Evolutionary conservation across 2,329 filamentous ascomycete species (phyloP).

Genomic region (Sarocladium kiliense): DNA sequence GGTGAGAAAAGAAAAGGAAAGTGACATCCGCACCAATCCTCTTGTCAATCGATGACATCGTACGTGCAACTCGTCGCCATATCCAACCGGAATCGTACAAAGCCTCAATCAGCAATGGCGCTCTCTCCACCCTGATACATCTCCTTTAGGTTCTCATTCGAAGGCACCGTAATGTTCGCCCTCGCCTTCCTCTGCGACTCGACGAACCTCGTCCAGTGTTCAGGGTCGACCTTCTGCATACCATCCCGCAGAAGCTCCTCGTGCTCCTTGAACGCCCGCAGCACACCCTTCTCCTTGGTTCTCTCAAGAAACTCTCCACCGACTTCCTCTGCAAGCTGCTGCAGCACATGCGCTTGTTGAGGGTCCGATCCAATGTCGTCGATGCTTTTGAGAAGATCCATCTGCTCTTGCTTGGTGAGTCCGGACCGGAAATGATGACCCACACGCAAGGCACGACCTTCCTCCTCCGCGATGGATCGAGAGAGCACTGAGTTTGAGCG

Average conservation of each 20-base stretch:
- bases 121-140: not conserved
- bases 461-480: constrained; percentile 49
- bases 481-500: constrained; percentile 51
- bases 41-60: too few relatives aligned
- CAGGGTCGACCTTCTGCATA: constrained; percentile 57
- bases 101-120: constrained; percentile 8
- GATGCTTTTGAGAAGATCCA: constrained; percentile 41
- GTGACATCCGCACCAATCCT: too few relatives aligned
- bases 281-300: constrained; percentile 52
- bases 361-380: constrained; percentile 47
- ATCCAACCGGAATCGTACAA: not conserved
- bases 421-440: constrained; percentile 52
- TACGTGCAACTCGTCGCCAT: not conserved
- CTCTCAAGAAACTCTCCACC: constrained; percentile 54
- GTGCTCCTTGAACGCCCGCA: constrained; percentile 57
- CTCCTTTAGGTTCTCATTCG: constrained; percentile 24
- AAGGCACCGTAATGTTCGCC: constrained; percentile 41
- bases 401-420: constrained; percentile 47
- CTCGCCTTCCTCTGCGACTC: constrained; percentile 56
- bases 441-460: constrained; percentile 49
- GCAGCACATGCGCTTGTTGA: constrained; percentile 46
- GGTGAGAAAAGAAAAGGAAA: too few relatives aligned
- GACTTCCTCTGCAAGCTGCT: constrained; percentile 59
- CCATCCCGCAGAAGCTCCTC: constrained; percentile 42
- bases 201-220: constrained; percentile 59